These are phyloP conservation scores for Diplogelasinospora grovesii DNA, from an alignment of 495 filamentous ascomycete species.

Conservation along the genomic window DNA sequence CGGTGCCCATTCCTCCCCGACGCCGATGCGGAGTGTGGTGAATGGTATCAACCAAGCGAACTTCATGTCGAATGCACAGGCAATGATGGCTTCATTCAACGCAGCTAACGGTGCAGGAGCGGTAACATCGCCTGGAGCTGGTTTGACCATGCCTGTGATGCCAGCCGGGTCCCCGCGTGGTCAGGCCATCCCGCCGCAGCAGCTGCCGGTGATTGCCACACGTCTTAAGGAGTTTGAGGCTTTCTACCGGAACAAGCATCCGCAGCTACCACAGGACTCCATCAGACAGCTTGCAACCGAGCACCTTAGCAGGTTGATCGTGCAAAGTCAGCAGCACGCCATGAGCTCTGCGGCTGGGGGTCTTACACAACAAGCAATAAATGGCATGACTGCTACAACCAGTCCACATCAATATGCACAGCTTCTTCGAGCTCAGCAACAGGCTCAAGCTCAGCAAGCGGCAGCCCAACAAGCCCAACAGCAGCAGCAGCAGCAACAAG, in stretches of 20 bases:
- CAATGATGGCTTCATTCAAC: constrained; percentile 39
- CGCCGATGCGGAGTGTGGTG: constrained; percentile 41
- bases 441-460: constrained; percentile 27
- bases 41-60: constrained; percentile 46
- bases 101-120: constrained; percentile 30
- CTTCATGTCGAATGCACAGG: constrained; percentile 38
- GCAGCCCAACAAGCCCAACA: constrained; percentile 7
- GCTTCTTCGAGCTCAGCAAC: constrained; percentile 65
- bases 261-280: constrained; percentile 51
- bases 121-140: constrained; percentile 32
- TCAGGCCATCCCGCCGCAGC: constrained; percentile 25
- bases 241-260: constrained; percentile 38
- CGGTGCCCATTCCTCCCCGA: constrained; percentile 31
- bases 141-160: constrained; percentile 29
- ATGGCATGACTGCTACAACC: constrained; percentile 22
- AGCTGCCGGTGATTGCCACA: constrained; percentile 10
- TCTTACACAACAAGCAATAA: constrained; percentile 20
- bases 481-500: constrained; percentile 9
- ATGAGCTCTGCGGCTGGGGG: constrained; percentile 62
- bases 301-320: constrained; percentile 35
- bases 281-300: constrained; percentile 56
- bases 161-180: constrained; percentile 32
- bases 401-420: constrained; percentile 66
- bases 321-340: constrained; percentile 35
- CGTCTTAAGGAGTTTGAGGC: constrained; percentile 29